These are phyloP conservation scores for Lenzites betulinus DNA, from an alignment of 768 basidiomycete species.

Conservation along the genomic window DNA sequence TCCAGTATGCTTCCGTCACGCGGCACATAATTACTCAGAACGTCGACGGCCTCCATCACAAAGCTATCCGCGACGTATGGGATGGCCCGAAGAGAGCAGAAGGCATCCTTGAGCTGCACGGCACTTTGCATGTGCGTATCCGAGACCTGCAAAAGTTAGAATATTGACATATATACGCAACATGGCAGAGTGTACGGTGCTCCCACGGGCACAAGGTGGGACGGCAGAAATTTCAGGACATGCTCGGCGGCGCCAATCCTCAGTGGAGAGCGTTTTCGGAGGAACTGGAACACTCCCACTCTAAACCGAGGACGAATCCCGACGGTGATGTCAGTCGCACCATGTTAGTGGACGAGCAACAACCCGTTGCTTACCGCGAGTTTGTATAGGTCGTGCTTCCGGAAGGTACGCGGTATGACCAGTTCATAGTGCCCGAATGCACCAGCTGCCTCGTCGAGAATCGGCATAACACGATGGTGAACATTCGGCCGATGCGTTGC, in stretches of 20 bases:
- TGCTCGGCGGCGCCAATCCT: slow-evolving; percentile 74
- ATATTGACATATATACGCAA: not conserved
- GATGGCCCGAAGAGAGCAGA: slow-evolving; percentile 37
- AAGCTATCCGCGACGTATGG: slow-evolving; percentile 58
- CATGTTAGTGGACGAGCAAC: not conserved
- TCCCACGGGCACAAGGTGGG: slow-evolving; percentile 67
- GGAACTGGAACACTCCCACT: slow-evolving; percentile 58
- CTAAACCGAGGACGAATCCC: slow-evolving; percentile 79
- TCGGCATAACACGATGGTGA: slow-evolving; percentile 61
- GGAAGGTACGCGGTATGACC: slow-evolving; percentile 72
- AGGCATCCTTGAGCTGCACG: slow-evolving; percentile 82
- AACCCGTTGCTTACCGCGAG: not conserved
- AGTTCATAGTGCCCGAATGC: slow-evolving; percentile 82
- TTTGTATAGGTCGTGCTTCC: slow-evolving; percentile 63
- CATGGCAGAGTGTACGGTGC: slow-evolving; percentile 77
- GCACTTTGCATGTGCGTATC: slow-evolving; percentile 72
- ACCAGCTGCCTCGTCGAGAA: slow-evolving; percentile 62
- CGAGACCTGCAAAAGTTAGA: not conserved
- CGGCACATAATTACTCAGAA: slow-evolving; percentile 79
- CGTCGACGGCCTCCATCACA: slow-evolving; percentile 94
- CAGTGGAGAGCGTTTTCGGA: slow-evolving; percentile 73
- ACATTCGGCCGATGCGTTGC: slow-evolving; percentile 5
- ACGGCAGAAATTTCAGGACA: slow-evolving; percentile 71
- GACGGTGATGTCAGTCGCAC: slow-evolving; percentile 78
- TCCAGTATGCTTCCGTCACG: slow-evolving; percentile 68